These are phyloP conservation scores for Casuarina cunninghamiana DNA, from an alignment of 306 rosid species.

Conservation along the genomic window DNA sequence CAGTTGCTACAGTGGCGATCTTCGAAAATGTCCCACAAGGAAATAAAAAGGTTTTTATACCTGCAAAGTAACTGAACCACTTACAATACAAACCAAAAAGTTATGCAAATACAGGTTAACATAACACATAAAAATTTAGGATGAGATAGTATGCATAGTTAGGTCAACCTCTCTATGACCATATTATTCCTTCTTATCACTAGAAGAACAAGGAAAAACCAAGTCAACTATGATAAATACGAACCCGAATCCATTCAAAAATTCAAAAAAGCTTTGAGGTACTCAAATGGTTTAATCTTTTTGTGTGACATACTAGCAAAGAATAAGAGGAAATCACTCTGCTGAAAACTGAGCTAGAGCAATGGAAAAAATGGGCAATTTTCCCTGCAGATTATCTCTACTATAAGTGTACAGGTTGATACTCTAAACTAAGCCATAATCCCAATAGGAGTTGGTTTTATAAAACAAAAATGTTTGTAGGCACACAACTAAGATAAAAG, in stretches of 20 bases:
- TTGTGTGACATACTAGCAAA: neutral
- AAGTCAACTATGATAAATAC: slow-evolving; percentile 9
- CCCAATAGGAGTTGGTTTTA: neutral
- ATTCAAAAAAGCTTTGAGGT: neutral
- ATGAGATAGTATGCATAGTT: slow-evolving; percentile 2
- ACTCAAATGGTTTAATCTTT: neutral
- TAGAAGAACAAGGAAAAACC: slow-evolving; percentile 18
- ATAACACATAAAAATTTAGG: slow-evolving; percentile 1
- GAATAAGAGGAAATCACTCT: neutral
- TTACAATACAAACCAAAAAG: slow-evolving; percentile 17
- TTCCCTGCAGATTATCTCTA: neutral
- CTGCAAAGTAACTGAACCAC: slow-evolving; percentile 42
- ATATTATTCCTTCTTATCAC: slow-evolving; percentile 21
- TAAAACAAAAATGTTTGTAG: neutral
- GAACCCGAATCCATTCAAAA: neutral
- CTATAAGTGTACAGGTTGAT: neutral
- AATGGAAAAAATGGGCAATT: neutral
- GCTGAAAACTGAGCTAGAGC: neutral
- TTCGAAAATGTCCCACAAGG: slow-evolving; percentile 96
- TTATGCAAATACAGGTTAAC: neutral
- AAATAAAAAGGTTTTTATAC: slow-evolving; percentile 81
- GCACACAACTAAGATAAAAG: neutral
- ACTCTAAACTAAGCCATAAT: neutral
- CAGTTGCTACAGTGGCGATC: slow-evolving; percentile 80
- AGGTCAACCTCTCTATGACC: slow-evolving; percentile 21